Base-by-base conservation (phyloP, 768 basidiomycete genomes). In the Gautieria morchelliformis region DNA sequence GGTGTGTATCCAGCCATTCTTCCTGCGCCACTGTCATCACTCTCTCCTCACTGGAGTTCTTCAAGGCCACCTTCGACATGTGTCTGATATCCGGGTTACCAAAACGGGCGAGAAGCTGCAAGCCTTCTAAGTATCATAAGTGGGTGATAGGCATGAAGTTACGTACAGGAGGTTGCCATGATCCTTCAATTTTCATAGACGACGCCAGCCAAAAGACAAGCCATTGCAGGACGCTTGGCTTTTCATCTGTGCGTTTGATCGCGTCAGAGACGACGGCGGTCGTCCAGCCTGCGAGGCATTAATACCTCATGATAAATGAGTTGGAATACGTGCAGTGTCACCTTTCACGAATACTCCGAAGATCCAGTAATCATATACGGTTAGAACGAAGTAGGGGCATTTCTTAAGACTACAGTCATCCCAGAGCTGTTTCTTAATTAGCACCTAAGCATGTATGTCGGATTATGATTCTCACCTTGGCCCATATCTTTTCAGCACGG, bases 291-390 rank as follows among this genome's bases (percentile, higher is more conserved):
- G 49, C 12, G 19, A 17, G 15, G 17, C 39, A 57, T 58, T 14
- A 44, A 47, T 14, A 4, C 12, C 12, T 51, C 24, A 22, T 12
- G 7, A 46, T n/a, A 10, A 14, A 12, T 7, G 12, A 8, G 32
- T 19, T 33, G 5, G 7, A 53, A 45, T n/a, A 19, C 15, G 39
- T n/a, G 15, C 14, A 14, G 37, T n/a, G 14, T 49, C 44, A 73
- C 75, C 73, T 46, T 58, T 49, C 14, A 73, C 70, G 61, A 77
- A 77, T 10, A 66, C 69, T 7, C 75, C 75, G 33, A 76, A 75
- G 4, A 71, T 69, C 75, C 75, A 77, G 41, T 69, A 66, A 20
- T 66, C 68, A 45, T 76, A 76, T 14, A 69, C 73, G 12, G 74
- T 74, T 19, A 76, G 37, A 24, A 77, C 67, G 58, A 77, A 77